phyloP scores from a whole-genome alignment of 805 yeast genomes.

The Spathaspora girioi region DNA sequence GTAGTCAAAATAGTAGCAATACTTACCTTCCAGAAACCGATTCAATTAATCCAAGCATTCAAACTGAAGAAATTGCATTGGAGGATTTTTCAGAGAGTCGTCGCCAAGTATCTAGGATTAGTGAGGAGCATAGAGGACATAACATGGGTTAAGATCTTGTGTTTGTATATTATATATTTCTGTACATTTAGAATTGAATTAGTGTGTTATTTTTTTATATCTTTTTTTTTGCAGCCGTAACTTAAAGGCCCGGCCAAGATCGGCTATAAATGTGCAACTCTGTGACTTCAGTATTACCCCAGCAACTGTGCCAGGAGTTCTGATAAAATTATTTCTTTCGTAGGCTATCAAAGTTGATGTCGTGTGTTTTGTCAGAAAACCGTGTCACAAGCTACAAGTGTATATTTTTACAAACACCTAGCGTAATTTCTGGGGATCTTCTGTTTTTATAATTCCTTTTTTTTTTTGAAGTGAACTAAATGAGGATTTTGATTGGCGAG shows the following conservation, averaged over 20 bases:
- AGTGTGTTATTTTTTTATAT: background rate
- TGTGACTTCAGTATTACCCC: background rate
- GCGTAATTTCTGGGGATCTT: background rate
- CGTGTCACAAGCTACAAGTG: too few species aligned
- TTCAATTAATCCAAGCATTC: slow-evolving; percentile 12
- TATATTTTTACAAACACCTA: too few species aligned
- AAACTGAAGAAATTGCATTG: slow-evolving; percentile 52
- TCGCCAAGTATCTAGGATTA: slow-evolving; percentile 18
- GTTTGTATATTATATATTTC: background rate
- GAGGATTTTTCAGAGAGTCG: slow-evolving; percentile 31
- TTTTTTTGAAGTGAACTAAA: background rate
- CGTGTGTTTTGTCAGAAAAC: background rate
- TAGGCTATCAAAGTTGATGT: background rate
- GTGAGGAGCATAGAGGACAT: slow-evolving; percentile 10
- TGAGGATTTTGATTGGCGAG: background rate
- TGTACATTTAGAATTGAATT: background rate
- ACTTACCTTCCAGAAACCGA: background rate
- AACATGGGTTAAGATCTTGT: background rate
- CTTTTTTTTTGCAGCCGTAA: background rate
- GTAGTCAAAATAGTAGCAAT: slow-evolving; percentile 3
- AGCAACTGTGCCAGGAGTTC: too few species aligned
- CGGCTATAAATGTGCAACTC: background rate
- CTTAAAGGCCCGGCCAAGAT: background rate
- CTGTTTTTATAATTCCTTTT: background rate
- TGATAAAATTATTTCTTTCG: background rate